These are phyloP conservation scores for Pelagophyceae sp. DNA, from an alignment of 352 stramenopile species.

Conservation along the genomic window DNA sequence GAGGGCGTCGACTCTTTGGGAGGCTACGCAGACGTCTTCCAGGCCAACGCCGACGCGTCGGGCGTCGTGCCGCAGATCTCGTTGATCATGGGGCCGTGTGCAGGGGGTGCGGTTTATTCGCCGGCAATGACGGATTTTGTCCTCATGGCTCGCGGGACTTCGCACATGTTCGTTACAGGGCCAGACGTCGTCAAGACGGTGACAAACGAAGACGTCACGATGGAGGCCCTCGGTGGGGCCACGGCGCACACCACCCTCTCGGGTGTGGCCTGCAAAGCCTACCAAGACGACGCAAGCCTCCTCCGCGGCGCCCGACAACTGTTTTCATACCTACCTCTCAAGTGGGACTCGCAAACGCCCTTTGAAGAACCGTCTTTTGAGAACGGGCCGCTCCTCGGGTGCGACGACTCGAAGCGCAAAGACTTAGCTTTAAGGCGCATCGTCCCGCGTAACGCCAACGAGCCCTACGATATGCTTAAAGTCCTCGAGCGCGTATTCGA, in stretches of 20 bases:
- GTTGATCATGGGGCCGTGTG: slow-evolving; percentile 94
- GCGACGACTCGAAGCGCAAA: slow-evolving; percentile 44
- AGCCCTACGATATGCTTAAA: slow-evolving; percentile 95
- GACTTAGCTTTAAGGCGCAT: slow-evolving; percentile 78
- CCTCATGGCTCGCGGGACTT: slow-evolving; percentile 93
- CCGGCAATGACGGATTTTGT: slow-evolving; percentile 98
- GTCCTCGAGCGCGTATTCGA: slow-evolving; percentile 87
- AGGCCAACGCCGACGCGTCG: slow-evolving; percentile 89
- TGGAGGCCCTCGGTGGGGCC: slow-evolving; percentile 80
- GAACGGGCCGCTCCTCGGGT: not conserved
- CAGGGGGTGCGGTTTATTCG: slow-evolving; percentile 83
- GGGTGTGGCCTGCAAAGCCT: slow-evolving; percentile 85
- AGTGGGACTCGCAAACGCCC: slow-evolving; percentile 49
- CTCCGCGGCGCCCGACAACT: slow-evolving; percentile 83
- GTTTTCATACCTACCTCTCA: slow-evolving; percentile 86
- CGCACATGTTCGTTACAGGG: slow-evolving; percentile 98
- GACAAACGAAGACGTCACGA: slow-evolving; percentile 89
- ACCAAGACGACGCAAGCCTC: slow-evolving; percentile 90
- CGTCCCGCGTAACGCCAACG: slow-evolving; percentile 90
- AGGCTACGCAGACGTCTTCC: slow-evolving; percentile 91
- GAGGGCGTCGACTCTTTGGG: slow-evolving; percentile 91
- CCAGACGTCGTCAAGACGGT: slow-evolving; percentile 96
- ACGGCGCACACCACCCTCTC: slow-evolving; percentile 79
- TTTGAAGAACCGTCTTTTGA: too few species aligned
- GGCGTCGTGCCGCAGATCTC: slow-evolving; percentile 87